A percentile compares a stretch with the other conserved stretches of the same genome.
These are phyloP conservation scores for Cryptococcus sp. DNA, from an alignment of 1,284 basidiomycete species.

Conservation along the genomic window DNA sequence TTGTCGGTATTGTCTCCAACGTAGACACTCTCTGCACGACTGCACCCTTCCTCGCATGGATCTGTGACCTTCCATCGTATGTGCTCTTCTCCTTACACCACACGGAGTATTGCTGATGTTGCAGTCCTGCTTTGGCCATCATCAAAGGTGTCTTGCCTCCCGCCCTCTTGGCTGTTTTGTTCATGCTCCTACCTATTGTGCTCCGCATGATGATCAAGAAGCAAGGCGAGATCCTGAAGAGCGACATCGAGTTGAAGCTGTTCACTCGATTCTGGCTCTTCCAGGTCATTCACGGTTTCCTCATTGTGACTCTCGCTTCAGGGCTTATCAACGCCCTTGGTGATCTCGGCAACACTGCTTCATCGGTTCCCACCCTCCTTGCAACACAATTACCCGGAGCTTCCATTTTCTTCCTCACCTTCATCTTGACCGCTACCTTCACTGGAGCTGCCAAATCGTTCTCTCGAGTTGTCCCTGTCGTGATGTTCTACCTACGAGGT, in stretches of 20 bases:
- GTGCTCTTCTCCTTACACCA: slow-evolving; percentile 2
- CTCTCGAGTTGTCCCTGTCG: slow-evolving; percentile 68
- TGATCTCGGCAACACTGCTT: slow-evolving; percentile 60
- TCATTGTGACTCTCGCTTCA: slow-evolving; percentile 75
- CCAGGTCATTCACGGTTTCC: slow-evolving; percentile 85
- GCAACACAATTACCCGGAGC: slow-evolving; percentile 73
- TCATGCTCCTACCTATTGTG: slow-evolving; percentile 85
- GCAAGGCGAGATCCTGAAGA: slow-evolving; percentile 48
- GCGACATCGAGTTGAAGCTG: slow-evolving; percentile 79
- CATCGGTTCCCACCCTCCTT: slow-evolving; percentile 61
- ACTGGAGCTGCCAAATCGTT: slow-evolving; percentile 73
- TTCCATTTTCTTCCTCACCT: slow-evolving; percentile 93
- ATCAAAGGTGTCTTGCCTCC: slow-evolving; percentile 87
- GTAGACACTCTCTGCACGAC: slow-evolving; percentile 64
- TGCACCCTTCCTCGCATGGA: slow-evolving; percentile 73
- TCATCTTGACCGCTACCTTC: slow-evolving; percentile 51
- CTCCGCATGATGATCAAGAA: slow-evolving; percentile 52
- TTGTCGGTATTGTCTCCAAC: slow-evolving; percentile 83
- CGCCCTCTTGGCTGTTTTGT: slow-evolving; percentile 76
- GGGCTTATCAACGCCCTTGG: slow-evolving; percentile 71
- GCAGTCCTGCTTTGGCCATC: slow-evolving; percentile 63
- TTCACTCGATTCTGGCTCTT: slow-evolving; percentile 92
- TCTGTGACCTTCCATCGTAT: slow-evolving; percentile 61
- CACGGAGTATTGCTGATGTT: slow-evolving; percentile 14
- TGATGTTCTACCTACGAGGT: slow-evolving; percentile 80